Evolutionary conservation across 2,329 filamentous ascomycete species (phyloP), one percentile per base, ranked within the genome.

Genomic region (Rhinocladiella similis): DNA sequence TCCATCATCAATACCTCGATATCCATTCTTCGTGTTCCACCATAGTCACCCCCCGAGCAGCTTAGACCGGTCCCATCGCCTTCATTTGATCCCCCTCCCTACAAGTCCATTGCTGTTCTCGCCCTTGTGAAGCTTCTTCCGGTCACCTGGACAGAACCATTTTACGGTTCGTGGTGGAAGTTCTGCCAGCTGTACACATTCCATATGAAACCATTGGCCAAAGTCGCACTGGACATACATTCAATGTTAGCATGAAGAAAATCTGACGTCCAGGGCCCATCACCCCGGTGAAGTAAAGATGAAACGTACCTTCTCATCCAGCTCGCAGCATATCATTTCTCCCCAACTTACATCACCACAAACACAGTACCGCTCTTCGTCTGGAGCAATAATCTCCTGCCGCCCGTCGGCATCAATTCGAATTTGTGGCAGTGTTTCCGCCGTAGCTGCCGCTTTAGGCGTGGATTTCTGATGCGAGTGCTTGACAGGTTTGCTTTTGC

Each of bases 71-170:
- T 4, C 7, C 29, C 10, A 33, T 33, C 29, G 7, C 5, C 7
- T 33, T 53, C 46, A 59, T 54, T 64, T 66, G 50, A 66, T 63
- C 3, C 54, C 54, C 38, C 65, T 51, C 20, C 65, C 65, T 29
- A 67, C 65, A 16, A 67, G 50, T 10, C 65, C 65, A 57, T 67
- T 67, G 19, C 63, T 63, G 10, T 54, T 55, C 48, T 66, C 65
- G 13, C 72, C 72, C 60, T 74, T 77, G 53, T 73, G 70, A 39
- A 75, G 69, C 65, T 77, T 81, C 65, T 79, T 76, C 43, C 79
- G 71, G 65, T 84, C 87, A 39, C 84, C 80, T 1, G 83, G 83
- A 70, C 84, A 87, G 65, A 83, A 87, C 84, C 84, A 87, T 69
- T 85, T 86, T 10, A 80, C 77, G 12, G 83, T 79, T 20, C 83